phyloP scores from a whole-genome alignment of 192 early-diverging fungal species.

The Funneliformis geosporum region DNA sequence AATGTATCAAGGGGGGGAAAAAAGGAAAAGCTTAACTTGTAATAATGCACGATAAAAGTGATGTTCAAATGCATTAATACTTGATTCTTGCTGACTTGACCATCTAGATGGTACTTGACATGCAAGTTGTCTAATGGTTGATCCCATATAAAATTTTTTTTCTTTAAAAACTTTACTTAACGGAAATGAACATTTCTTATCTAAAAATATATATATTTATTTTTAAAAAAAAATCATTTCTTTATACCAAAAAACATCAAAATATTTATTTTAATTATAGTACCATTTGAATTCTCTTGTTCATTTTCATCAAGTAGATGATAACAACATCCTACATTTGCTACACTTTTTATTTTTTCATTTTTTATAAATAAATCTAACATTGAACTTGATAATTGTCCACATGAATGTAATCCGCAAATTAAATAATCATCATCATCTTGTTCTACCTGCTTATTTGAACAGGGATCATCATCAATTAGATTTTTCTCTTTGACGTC shows the following conservation, averaged over 20 bases:
- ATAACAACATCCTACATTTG: constrained; percentile 85
- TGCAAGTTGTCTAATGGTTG: constrained; percentile 66
- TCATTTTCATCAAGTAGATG: constrained; percentile 55
- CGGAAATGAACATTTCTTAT: constrained; percentile 37
- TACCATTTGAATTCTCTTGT: not conserved
- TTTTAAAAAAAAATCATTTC: not conserved
- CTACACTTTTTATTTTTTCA: constrained; percentile 52
- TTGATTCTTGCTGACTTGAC: constrained; percentile 55
- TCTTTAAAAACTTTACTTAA: constrained; percentile 40
- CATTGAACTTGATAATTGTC: constrained; percentile 75
- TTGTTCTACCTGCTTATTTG: not conserved
- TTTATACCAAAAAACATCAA: not conserved
- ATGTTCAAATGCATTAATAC: constrained; percentile 61
- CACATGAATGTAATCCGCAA: constrained; percentile 85
- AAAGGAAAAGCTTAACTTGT: constrained; percentile 46
- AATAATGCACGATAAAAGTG: constrained; percentile 78
- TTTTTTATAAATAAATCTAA: constrained; percentile 65
- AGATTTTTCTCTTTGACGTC: too few species aligned
- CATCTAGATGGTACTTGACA: constrained; percentile 84
- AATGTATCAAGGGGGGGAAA: not conserved
- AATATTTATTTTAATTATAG: not conserved
- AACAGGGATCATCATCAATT: not conserved
- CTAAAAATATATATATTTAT: not conserved
- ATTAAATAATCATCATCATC: constrained; percentile 60
- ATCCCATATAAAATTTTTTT: constrained; percentile 49